These are phyloP conservation scores for Fusarium fracticaudum DNA, from an alignment of 2,329 filamentous ascomycete genomes.

Conservation along the genomic window DNA sequence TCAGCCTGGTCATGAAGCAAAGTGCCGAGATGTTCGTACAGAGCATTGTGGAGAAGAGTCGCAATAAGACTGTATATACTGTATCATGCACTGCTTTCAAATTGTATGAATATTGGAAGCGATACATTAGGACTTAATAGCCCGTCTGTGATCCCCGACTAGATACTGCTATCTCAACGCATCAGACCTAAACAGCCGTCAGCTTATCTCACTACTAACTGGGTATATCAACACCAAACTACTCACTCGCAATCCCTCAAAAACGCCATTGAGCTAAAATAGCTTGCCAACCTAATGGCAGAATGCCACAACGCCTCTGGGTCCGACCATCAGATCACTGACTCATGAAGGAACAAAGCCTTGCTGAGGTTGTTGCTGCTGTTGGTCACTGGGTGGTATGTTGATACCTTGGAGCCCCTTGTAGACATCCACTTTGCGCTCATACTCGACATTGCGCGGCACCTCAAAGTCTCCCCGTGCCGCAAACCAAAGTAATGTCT, in stretches of 20 bases:
- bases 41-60: neutral
- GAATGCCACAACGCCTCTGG: neutral
- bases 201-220: slow-evolving; percentile 17
- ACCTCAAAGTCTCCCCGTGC: slow-evolving; percentile 57
- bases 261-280: neutral
- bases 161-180: neutral
- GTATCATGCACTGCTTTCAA: neutral
- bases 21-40: neutral
- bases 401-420: slow-evolving; percentile 50
- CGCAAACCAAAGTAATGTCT: slow-evolving; percentile 59
- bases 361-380: slow-evolving; percentile 10
- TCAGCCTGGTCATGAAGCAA: neutral
- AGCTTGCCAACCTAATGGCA: neutral
- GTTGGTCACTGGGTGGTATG: slow-evolving; percentile 41
- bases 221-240: slow-evolving; percentile 12
- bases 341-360: slow-evolving; percentile 21
- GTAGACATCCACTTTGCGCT: slow-evolving; percentile 47
- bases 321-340: neutral
- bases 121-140: neutral
- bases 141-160: neutral
- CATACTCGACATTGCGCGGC: slow-evolving; percentile 56
- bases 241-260: neutral
- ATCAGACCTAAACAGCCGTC: slow-evolving; percentile 13
- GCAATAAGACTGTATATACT: neutral
- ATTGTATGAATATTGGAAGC: neutral